These are phyloP conservation scores for Psilocybe subaeruginosa DNA, from an alignment of 768 basidiomycete genomes.

Conservation along the genomic window DNA sequence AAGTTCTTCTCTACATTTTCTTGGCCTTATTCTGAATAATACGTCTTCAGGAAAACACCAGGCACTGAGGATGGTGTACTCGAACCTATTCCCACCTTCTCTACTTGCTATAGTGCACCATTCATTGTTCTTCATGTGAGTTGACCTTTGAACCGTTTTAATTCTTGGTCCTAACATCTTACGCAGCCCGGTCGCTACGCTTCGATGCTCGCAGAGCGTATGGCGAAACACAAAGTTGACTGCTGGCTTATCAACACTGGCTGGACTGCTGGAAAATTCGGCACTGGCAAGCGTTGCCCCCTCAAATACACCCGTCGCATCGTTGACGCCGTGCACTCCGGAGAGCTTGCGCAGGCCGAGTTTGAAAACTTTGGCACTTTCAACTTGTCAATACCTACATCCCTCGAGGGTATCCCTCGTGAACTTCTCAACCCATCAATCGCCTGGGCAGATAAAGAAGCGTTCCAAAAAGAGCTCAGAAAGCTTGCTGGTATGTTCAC, in stretches of 20 bases:
- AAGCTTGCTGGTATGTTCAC: slow-evolving; percentile 94
- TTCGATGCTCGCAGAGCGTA: slow-evolving; percentile 93
- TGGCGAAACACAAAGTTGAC: slow-evolving; percentile 85
- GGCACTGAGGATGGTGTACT: slow-evolving; percentile 98
- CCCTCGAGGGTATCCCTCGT: slow-evolving; percentile 83
- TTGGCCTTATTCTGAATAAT: slow-evolving; percentile 21
- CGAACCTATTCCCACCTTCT: slow-evolving; percentile 99
- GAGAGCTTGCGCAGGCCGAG: slow-evolving; percentile 84
- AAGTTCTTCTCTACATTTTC: slow-evolving; percentile 28
- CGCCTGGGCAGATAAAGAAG: slow-evolving; percentile 89
- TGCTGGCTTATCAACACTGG: slow-evolving; percentile 99
- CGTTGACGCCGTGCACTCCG: slow-evolving; percentile 96
- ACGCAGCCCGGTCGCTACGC: slow-evolving; percentile 90
- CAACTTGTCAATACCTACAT: slow-evolving; percentile 82
- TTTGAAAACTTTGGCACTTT: slow-evolving; percentile 87
- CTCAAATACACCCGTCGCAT: slow-evolving; percentile 95
- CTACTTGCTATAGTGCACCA: slow-evolving; percentile 98
- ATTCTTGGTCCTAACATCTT: slow-evolving; percentile 7
- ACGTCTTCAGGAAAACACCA: slow-evolving; percentile 79
- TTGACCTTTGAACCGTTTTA: not conserved
- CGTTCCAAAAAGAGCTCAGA: slow-evolving; percentile 85
- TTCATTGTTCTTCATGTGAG: slow-evolving; percentile 95
- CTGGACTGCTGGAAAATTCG: slow-evolving; percentile 95
- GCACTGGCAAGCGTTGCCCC: slow-evolving; percentile 91
- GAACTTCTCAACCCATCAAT: slow-evolving; percentile 87